These are phyloP conservation scores for Austroboletus eburneus DNA, from an alignment of 768 basidiomycete species.

Conservation along the genomic window DNA sequence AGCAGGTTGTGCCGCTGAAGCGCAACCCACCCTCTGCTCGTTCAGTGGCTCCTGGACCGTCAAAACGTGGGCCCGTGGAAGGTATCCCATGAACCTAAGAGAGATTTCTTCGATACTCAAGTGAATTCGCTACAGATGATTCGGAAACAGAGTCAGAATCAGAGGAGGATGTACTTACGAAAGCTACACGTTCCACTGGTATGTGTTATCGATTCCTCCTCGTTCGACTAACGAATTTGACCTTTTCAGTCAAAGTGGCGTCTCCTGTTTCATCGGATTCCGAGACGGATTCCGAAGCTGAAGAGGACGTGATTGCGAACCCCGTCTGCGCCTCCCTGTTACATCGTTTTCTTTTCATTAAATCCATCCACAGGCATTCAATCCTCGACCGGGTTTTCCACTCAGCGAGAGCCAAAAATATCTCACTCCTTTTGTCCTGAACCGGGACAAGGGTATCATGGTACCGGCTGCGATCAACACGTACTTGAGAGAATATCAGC, in stretches of 20 bases:
- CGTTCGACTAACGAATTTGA: background rate
- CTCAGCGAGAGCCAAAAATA: constrained; percentile 40
- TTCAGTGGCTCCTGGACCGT: constrained; percentile 3
- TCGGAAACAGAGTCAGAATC: constrained; percentile 49
- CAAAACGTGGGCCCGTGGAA: constrained; percentile 15
- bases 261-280: constrained; percentile 23
- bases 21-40: constrained; percentile 23
- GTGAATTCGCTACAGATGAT: constrained; percentile 22
- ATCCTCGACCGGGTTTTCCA: constrained; percentile 54
- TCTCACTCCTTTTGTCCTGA: constrained; percentile 49
- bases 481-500: constrained; percentile 87
- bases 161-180: constrained; percentile 22
- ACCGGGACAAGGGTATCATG: constrained; percentile 40
- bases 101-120: background rate
- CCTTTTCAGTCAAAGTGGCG: background rate
- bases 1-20: constrained; percentile 10
- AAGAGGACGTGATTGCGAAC: constrained; percentile 28
- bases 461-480: constrained; percentile 75
- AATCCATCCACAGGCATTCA: constrained; percentile 30
- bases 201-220: too few species aligned
- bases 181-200: constrained; percentile 10
- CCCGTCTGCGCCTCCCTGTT: constrained; percentile 22
- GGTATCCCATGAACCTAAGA: constrained; percentile 16
- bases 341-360: background rate
- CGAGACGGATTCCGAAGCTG: constrained; percentile 45